These are phyloP conservation scores for Talaromyces albobiverticillius DNA, from an alignment of 2,329 filamentous ascomycete genomes.

Conservation along the genomic window DNA sequence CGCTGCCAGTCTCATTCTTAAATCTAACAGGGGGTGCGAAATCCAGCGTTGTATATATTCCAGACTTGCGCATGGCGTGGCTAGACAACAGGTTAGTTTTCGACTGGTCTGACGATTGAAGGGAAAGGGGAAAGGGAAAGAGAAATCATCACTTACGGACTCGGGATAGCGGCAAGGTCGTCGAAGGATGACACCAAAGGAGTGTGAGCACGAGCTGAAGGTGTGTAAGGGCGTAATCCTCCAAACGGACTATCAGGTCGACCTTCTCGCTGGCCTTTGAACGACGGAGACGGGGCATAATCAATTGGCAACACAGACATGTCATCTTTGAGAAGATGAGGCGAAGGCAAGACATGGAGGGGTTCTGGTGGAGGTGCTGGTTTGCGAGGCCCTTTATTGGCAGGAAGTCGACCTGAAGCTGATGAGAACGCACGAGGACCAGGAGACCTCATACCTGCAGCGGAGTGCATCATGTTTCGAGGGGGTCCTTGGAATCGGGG, in stretches of 20 bases:
- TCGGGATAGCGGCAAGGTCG: constrained; percentile 79
- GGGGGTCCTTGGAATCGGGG: constrained; percentile 51
- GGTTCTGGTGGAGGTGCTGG: constrained; percentile 69
- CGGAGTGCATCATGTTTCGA: constrained; percentile 48
- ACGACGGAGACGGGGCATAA: constrained; percentile 75
- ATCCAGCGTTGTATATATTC: constrained; percentile 47
- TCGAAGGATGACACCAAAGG: constrained; percentile 82
- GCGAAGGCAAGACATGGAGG: constrained; percentile 76
- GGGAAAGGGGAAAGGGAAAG: neutral
- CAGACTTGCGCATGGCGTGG: constrained; percentile 48
- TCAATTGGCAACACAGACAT: constrained; percentile 73
- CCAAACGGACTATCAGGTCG: constrained; percentile 60
- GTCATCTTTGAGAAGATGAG: constrained; percentile 80
- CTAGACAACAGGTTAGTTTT: constrained; percentile 25
- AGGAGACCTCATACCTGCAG: constrained; percentile 35
- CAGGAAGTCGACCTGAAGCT: constrained; percentile 49
- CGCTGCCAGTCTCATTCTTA: constrained; percentile 43
- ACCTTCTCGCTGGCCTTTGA: constrained; percentile 68
- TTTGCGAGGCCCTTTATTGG: constrained; percentile 50
- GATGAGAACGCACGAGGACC: constrained; percentile 64
- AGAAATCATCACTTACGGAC: constrained; percentile 68
- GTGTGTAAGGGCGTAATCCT: constrained; percentile 65
- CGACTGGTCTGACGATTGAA: neutral
- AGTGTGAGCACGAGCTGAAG: constrained; percentile 69
- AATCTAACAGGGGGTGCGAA: constrained; percentile 50